phyloP scores from a whole-genome alignment of 2,329 filamentous ascomycete species.

The Paecilomyces variotii region DNA sequence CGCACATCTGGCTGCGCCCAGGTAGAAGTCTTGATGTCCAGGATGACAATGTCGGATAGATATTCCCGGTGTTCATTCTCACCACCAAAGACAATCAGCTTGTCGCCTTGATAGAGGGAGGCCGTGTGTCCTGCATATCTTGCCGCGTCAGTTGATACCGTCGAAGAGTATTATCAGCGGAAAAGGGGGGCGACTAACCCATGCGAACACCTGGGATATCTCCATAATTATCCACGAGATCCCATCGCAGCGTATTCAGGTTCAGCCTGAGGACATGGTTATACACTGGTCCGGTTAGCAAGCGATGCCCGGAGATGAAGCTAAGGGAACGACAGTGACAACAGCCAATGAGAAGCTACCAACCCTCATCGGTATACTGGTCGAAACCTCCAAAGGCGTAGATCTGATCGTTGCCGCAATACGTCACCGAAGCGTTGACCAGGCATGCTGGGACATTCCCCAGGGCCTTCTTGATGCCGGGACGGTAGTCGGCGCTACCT shows the following conservation, averaged over 20 bases:
- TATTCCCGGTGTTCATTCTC: constrained; percentile 97
- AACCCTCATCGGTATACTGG: constrained; percentile 91
- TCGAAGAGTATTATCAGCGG: constrained; percentile 7
- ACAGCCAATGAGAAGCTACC: constrained; percentile 6
- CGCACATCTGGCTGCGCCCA: constrained; percentile 89
- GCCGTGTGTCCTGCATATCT: constrained; percentile 70
- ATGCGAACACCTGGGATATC: constrained; percentile 96
- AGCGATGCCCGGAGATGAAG: constrained; percentile 3
- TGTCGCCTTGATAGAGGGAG: constrained; percentile 85
- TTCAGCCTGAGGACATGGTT: constrained; percentile 92
- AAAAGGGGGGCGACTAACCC: constrained; percentile 50
- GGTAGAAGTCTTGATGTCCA: constrained; percentile 86
- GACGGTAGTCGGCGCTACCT: constrained; percentile 65
- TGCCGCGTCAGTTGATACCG: neutral
- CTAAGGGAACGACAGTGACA: neutral
- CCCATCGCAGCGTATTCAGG: constrained; percentile 84
- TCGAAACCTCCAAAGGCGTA: constrained; percentile 98
- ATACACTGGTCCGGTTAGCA: constrained; percentile 54
- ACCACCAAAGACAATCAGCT: constrained; percentile 93
- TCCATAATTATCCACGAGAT: constrained; percentile 93
- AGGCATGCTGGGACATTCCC: constrained; percentile 84
- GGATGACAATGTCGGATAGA: constrained; percentile 89
- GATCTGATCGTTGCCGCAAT: constrained; percentile 93
- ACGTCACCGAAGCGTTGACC: constrained; percentile 98
- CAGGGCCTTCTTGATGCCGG: constrained; percentile 70